These are phyloP conservation scores for Trametes meyenii DNA, from an alignment of 768 basidiomycete species.

Conservation along the genomic window DNA sequence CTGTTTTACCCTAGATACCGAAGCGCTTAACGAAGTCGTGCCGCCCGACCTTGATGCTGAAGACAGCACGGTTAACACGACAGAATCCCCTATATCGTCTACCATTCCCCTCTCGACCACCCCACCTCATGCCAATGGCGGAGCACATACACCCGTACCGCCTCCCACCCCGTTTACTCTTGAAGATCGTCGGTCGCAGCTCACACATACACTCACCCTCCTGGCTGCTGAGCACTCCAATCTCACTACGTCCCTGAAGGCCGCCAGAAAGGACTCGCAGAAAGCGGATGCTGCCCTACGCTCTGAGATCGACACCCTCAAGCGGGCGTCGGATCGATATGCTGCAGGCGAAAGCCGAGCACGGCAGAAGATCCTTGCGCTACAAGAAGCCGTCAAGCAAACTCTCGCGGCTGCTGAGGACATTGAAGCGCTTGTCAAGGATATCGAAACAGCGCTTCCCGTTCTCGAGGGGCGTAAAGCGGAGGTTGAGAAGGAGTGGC, in stretches of 20 bases:
- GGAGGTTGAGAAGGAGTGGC: conserved; percentile 47
- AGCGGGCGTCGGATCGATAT: conserved; percentile 82
- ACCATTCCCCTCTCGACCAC: conserved; percentile 14
- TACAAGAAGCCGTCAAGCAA: conserved; percentile 88
- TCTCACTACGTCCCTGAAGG: conserved; percentile 70
- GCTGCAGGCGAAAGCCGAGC: conserved; percentile 74
- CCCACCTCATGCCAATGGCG: conserved; percentile 7
- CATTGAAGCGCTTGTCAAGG: conserved; percentile 42
- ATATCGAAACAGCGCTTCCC: conserved; percentile 45
- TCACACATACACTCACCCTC: conserved; percentile 66
- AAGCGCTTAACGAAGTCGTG: conserved; percentile 14
- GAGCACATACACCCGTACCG: conserved; percentile 25
- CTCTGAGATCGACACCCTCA: conserved; percentile 82
- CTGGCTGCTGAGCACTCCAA: conserved; percentile 69
- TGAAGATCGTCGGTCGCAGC: conserved; percentile 67
- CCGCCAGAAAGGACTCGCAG: conserved; percentile 79
- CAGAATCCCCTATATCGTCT: conserved; percentile 14
- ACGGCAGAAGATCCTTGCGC: conserved; percentile 81
- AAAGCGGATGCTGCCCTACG: conserved; percentile 81
- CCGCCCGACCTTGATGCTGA: conserved; percentile 13
- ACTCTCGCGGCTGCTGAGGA: conserved; percentile 53
- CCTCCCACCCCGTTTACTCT: conserved; percentile 47
- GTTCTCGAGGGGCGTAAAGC: conserved; percentile 46
- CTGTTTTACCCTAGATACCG: conserved; percentile 17
- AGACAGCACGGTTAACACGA: conserved; percentile 2